Percentiles rank a stretch among this genome's conserved stretches.
These are phyloP conservation scores for Xylaria sp. DNA, from an alignment of 495 filamentous ascomycete genomes.

Conservation along the genomic window DNA sequence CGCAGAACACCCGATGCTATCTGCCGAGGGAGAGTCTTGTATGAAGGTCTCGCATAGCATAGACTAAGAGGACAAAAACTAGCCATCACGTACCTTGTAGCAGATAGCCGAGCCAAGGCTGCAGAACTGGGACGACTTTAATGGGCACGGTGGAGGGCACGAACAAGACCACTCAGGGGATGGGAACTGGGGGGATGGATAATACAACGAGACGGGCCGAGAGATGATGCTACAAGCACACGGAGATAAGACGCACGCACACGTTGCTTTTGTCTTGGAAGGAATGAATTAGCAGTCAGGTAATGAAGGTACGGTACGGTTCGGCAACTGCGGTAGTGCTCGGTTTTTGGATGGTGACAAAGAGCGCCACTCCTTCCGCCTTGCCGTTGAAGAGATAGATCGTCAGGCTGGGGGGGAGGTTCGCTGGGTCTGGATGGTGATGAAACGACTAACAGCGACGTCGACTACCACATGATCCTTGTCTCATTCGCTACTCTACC, in stretches of 20 bases:
- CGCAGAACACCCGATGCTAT: constrained; percentile 38
- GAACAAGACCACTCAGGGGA: constrained; percentile 3
- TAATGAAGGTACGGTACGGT: neutral
- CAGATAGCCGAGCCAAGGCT: constrained; percentile 20
- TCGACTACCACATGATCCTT: constrained; percentile 10
- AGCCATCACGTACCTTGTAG: constrained; percentile 38
- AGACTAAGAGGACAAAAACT: constrained; percentile 25
- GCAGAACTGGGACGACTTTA: constrained; percentile 20
- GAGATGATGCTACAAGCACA: constrained; percentile 24
- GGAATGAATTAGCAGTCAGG: constrained; percentile 15
- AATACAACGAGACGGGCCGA: constrained; percentile 1
- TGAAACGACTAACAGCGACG: neutral
- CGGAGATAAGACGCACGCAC: constrained; percentile 16
- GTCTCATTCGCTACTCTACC: constrained; percentile 3
- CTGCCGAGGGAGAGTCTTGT: constrained; percentile 44
- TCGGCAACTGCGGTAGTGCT: constrained; percentile 22
- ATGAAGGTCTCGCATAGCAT: constrained; percentile 34
- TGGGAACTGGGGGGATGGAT: neutral
- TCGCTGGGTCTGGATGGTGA: neutral
- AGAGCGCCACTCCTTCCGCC: constrained; percentile 6
- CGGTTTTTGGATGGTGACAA: constrained; percentile 6
- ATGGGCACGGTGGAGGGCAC: constrained; percentile 6
- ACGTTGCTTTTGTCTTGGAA: constrained; percentile 21
- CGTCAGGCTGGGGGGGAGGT: neutral
- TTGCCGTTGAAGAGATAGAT: neutral